Conservation (phyloP, 208 protist genomes). For the Eutreptiella sp. region DNA sequence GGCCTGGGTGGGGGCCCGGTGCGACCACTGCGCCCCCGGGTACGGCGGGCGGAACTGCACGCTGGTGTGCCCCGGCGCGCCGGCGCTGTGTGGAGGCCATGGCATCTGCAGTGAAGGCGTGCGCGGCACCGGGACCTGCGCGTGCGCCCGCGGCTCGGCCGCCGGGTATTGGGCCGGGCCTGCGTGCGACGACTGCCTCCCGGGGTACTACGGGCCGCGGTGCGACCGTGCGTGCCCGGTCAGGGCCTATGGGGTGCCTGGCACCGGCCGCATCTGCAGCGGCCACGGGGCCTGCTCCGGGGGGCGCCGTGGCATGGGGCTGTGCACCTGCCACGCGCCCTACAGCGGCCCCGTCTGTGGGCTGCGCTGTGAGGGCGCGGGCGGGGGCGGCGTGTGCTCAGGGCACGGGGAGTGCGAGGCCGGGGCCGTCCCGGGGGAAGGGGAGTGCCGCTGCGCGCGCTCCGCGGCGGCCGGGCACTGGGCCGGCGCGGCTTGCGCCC, state of each 20-base stretch:
- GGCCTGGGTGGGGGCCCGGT: background rate
- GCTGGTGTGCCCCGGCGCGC: conserved; percentile 14
- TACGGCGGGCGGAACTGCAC: conserved; percentile 18
- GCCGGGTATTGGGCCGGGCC: conserved; percentile 20
- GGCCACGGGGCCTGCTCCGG: conserved; percentile 1
- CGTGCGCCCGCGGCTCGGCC: conserved; percentile 17
- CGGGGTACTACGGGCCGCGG: conserved; percentile 13
- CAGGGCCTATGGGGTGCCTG: background rate
- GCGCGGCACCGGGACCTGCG: conserved; percentile 20
- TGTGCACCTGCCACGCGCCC: conserved; percentile 19
- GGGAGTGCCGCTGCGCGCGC: no score
- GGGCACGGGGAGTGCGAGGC: no score
- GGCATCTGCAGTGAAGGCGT: conserved; percentile 19
- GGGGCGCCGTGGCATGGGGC: background rate
- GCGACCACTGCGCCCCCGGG: conserved; percentile 4
- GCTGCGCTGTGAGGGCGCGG: no score
- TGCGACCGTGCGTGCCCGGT: conserved; percentile 8
- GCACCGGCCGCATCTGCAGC: background rate
- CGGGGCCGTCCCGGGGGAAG: no score
- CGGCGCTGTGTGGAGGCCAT: conserved; percentile 19
- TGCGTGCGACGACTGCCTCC: conserved; percentile 17
- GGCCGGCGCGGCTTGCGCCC: no score
- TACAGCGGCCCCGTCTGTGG: conserved; percentile 8
- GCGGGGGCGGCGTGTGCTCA: no score
- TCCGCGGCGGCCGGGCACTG: no score